Evolutionary conservation across 768 basidiomycete genomes (phyloP).

Genomic region (Cubamyces lactineus): DNA sequence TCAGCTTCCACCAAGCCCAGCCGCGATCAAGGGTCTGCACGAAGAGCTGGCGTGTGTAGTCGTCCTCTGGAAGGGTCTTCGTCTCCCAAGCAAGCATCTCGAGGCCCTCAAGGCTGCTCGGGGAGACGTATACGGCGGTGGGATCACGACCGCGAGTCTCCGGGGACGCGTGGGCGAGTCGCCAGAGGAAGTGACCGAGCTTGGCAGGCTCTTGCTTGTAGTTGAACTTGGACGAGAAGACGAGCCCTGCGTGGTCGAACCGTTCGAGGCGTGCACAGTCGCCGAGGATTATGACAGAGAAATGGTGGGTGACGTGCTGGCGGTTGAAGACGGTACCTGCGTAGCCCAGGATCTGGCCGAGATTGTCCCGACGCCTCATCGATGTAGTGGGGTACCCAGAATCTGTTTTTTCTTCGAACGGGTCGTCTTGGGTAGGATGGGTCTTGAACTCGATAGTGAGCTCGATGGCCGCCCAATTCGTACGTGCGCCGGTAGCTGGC

Average conservation of each 20-base stretch:
- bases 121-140: not conserved
- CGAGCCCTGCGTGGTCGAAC: not conserved
- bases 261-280: not conserved
- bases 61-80: not conserved
- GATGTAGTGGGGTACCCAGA: not conserved
- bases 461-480: not conserved
- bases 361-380: not conserved
- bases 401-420: not conserved
- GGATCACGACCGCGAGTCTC: constrained; percentile 4
- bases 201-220: not conserved
- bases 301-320: constrained; percentile 9
- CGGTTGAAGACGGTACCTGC: not conserved
- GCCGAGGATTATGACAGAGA: constrained; percentile 2
- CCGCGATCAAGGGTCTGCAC: not conserved
- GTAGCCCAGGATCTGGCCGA: not conserved
- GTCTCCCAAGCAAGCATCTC: not conserved
- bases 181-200: not conserved
- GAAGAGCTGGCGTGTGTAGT: not conserved
- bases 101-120: not conserved
- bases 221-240: not conserved
- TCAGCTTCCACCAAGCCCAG: constrained; percentile 4
- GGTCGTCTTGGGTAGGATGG: not conserved
- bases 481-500: not conserved
- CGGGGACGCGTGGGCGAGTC: not conserved
- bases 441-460: not conserved